A percentile compares a stretch with the other conserved stretches of the same genome.
Evolutionary conservation across 176 grass and related monocot genomes (phyloP).

Genomic region (Elymus sibiricus): DNA sequence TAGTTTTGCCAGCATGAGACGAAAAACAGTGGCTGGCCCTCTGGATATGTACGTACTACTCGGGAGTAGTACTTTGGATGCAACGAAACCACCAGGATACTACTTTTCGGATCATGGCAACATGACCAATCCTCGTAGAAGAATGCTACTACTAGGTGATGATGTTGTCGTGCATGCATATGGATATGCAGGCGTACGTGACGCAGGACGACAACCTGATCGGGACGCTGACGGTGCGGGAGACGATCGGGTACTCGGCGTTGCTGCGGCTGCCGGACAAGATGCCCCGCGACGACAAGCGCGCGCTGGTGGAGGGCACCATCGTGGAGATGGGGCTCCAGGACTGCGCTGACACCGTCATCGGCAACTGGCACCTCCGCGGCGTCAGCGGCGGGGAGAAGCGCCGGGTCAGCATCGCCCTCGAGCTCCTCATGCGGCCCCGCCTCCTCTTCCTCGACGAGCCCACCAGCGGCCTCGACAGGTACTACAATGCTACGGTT

Average conservation of each 20-base stretch:
- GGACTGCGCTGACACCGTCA: slow-evolving; percentile 92
- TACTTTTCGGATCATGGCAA: not conserved
- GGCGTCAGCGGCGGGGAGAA: slow-evolving; percentile 98
- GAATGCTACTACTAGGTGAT: not conserved
- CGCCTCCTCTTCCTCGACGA: slow-evolving; percentile 98
- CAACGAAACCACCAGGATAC: not conserved
- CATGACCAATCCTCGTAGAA: not conserved
- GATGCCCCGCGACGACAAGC: slow-evolving; percentile 86
- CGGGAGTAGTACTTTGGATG: not conserved
- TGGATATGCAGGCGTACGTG: slow-evolving; percentile 69
- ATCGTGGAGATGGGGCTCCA: slow-evolving; percentile 96
- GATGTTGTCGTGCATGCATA: not conserved
- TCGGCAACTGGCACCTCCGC: slow-evolving; percentile 98
- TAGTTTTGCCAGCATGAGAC: not conserved
- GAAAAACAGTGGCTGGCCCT: not conserved
- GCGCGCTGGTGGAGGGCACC: slow-evolving; percentile 88
- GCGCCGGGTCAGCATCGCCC: slow-evolving; percentile 94
- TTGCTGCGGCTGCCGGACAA: slow-evolving; percentile 88
- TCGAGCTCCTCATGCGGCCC: slow-evolving; percentile 97
- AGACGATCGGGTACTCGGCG: slow-evolving; percentile 96
- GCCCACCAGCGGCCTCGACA: slow-evolving; percentile 98
- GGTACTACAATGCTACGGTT: slow-evolving; percentile 33
- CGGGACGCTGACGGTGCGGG: slow-evolving; percentile 93
- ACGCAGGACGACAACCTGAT: slow-evolving; percentile 99
- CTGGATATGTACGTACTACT: not conserved